Evolutionary conservation across 805 yeast species (phyloP).

Genomic region (Blastobotrys parvus): DNA sequence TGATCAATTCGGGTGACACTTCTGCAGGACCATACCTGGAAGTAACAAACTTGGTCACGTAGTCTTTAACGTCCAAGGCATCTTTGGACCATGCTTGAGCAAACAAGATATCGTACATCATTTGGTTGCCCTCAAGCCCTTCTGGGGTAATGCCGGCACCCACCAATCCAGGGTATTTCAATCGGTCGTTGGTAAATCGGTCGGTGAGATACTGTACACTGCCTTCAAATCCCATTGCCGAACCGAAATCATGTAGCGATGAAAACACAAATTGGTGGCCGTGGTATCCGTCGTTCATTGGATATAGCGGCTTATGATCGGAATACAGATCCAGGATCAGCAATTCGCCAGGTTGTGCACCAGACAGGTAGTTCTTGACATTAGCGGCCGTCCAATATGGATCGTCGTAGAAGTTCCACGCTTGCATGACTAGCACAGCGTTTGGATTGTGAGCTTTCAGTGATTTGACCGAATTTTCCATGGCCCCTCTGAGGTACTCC

Average conservation of each 20-base stretch:
- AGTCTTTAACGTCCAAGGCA: conserved; percentile 5
- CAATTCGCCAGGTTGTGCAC: conserved; percentile 8
- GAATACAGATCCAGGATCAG: conserved; percentile 11
- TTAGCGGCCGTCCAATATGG: conserved; percentile 11
- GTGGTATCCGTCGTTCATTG: conserved; percentile 7
- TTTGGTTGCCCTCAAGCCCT: conserved; percentile 14
- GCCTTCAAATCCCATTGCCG: conserved; percentile 12
- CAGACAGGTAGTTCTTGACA: conserved; percentile 10
- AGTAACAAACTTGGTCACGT: conserved; percentile 3
- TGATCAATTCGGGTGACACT: conserved; percentile 3
- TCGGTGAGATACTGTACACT: conserved; percentile 8
- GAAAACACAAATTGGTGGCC: conserved; percentile 15
- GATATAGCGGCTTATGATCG: conserved; percentile 11
- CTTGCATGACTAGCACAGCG: conserved; percentile 13
- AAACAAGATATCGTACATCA: conserved; percentile 9
- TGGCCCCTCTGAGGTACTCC: conserved; percentile 7
- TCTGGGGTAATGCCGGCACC: conserved; percentile 13
- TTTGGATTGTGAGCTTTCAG: conserved; percentile 4
- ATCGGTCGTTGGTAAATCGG: conserved; percentile 9
- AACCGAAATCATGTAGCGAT: conserved; percentile 12
- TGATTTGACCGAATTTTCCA: conserved; percentile 5
- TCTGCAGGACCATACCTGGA: conserved; percentile 10
- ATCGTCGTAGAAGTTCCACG: conserved; percentile 11
- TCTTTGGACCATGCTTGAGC: conserved; percentile 11
- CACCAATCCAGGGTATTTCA: conserved; percentile 1